Percentiles rank a stretch among this genome's conserved stretches.
Conservation (phyloP, 2,329 filamentous ascomycete species). For the Cladosporium sp. region DNA sequence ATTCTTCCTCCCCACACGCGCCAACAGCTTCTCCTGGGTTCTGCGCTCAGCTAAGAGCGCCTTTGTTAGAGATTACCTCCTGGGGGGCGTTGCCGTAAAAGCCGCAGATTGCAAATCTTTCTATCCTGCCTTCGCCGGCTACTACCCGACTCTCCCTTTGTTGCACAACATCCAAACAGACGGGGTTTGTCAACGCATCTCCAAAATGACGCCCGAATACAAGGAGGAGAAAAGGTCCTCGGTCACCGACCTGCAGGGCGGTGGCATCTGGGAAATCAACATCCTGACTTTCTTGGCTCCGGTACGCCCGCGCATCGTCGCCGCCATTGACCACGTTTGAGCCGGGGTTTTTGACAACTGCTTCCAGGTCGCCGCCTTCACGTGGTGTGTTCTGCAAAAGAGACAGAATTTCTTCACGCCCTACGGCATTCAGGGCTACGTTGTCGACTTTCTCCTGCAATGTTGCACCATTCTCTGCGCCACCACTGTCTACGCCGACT, state of each 20-base stretch:
- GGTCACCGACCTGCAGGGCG: slow-evolving; percentile 85
- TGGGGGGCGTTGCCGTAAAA: neutral
- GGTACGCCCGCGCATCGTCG: slow-evolving; percentile 50
- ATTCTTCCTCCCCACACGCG: slow-evolving; percentile 5
- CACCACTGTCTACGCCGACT: slow-evolving; percentile 76
- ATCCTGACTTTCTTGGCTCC: slow-evolving; percentile 79
- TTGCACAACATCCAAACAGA: slow-evolving; percentile 3
- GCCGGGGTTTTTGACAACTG: slow-evolving; percentile 35
- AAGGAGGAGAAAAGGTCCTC: slow-evolving; percentile 94
- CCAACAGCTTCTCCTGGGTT: slow-evolving; percentile 12
- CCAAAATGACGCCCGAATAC: slow-evolving; percentile 54
- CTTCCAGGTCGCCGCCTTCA: slow-evolving; percentile 64
- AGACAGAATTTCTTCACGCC: slow-evolving; percentile 79
- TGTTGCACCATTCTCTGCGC: slow-evolving; percentile 72
- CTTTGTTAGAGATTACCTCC: neutral
- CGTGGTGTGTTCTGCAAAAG: slow-evolving; percentile 87
- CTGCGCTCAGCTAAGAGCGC: slow-evolving; percentile 12
- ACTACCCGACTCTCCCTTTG: neutral
- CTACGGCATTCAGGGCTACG: slow-evolving; percentile 62
- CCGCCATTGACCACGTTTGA: slow-evolving; percentile 7
- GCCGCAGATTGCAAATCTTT: slow-evolving; percentile 10
- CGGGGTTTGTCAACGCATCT: slow-evolving; percentile 5
- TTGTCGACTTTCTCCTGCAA: slow-evolving; percentile 85
- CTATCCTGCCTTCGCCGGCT: neutral
- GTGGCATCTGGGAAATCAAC: slow-evolving; percentile 80